phyloP scores from a whole-genome alignment of 768 basidiomycete species.

The Daedaleopsis nitida region DNA sequence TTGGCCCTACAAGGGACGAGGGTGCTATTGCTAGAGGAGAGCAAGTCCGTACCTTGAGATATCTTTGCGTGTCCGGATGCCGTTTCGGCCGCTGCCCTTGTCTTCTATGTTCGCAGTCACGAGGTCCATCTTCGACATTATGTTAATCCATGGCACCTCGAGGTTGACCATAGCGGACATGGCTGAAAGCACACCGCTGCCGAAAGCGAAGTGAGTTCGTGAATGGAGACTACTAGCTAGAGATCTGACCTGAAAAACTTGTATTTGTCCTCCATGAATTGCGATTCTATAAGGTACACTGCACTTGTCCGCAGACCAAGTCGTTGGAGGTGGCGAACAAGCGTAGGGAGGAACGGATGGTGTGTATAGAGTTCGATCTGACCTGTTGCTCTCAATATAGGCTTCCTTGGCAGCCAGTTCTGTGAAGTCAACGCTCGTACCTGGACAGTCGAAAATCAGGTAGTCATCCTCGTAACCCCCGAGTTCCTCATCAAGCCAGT shows the following conservation, averaged over 20 bases:
- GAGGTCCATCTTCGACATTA: conserved; percentile 99
- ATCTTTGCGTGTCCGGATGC: conserved; percentile 71
- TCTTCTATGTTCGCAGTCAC: conserved; percentile 70
- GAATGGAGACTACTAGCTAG: too few species aligned
- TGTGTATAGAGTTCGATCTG: conserved; percentile 99
- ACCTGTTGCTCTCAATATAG: conserved; percentile 38
- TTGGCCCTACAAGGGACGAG: background rate
- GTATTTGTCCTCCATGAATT: conserved; percentile 99
- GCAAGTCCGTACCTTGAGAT: conserved; percentile 68
- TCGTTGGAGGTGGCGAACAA: conserved; percentile 73
- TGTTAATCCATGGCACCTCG: conserved; percentile 94
- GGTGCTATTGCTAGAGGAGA: background rate
- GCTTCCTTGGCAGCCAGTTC: too few species aligned
- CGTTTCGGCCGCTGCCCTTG: conserved; percentile 66
- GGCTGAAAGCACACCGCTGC: conserved; percentile 82
- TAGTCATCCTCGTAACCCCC: conserved; percentile 97
- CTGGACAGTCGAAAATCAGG: conserved; percentile 89
- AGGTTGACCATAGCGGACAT: conserved; percentile 99
- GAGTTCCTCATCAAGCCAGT: conserved; percentile 97
- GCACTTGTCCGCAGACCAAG: conserved; percentile 87
- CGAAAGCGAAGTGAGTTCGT: background rate
- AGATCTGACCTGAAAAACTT: conserved; percentile 86
- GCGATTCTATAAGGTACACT: conserved; percentile 92
- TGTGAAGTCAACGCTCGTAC: conserved; percentile 37
- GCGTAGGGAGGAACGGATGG: conserved; percentile 91